phyloP scores from a whole-genome alignment of 73 alveolate species.

The Paramecium sonneborni region DNA sequence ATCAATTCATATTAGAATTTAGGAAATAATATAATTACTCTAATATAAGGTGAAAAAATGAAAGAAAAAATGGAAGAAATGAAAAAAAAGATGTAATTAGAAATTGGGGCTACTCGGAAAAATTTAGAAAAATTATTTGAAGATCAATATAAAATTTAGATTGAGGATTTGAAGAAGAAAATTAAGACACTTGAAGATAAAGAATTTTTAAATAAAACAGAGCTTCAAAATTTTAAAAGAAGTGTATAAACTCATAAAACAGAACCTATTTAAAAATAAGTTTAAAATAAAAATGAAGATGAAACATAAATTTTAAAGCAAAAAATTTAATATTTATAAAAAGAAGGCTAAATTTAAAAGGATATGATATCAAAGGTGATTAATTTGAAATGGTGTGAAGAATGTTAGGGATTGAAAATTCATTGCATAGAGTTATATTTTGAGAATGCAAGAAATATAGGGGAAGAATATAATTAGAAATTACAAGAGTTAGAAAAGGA shows the following conservation, averaged over 20 bases:
- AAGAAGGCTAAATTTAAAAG: neutral
- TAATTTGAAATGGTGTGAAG: neutral
- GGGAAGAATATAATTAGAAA: neutral
- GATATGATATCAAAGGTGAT: neutral
- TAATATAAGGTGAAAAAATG: neutral
- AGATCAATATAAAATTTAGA: neutral
- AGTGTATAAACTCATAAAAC: neutral
- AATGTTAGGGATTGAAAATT: neutral
- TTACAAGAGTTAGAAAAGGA: neutral
- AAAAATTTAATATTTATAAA: neutral
- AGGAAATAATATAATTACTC: neutral
- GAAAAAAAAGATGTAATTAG: no score
- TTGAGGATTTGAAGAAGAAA: neutral
- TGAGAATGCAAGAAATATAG: neutral
- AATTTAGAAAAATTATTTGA: neutral
- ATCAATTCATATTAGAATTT: neutral
- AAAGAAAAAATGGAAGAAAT: no score
- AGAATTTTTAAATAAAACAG: neutral
- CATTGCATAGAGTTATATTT: neutral
- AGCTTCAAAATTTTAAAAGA: neutral
- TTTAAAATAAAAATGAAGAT: neutral
- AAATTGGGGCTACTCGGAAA: neutral
- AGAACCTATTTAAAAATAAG: neutral
- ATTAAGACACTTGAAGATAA: neutral
- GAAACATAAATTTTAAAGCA: neutral